Conservation (phyloP, 192 early-diverging fungal species). For the Coemansia erecta region DNA sequence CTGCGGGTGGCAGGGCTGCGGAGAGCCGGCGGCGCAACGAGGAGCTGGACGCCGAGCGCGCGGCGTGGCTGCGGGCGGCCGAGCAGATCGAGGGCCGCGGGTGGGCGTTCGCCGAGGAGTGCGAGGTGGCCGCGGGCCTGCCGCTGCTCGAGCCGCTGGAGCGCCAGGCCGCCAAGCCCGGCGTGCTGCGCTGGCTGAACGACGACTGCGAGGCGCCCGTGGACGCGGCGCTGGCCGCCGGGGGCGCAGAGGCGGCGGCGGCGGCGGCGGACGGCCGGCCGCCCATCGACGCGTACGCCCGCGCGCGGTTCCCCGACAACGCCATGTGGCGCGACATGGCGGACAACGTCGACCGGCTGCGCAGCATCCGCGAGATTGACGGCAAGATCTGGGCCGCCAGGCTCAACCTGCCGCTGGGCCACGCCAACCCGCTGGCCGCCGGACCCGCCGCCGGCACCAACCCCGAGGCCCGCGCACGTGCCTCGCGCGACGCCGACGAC, state of each 20-base stretch:
- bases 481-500: slow-evolving; percentile 8
- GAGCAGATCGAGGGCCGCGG: slow-evolving; percentile 16
- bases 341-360: slow-evolving; percentile 55
- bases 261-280: slow-evolving; percentile 3
- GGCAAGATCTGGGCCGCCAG: slow-evolving; percentile 59
- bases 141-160: slow-evolving; percentile 31
- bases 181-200: slow-evolving; percentile 47
- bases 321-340: slow-evolving; percentile 50
- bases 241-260: neutral
- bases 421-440: neutral
- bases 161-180: slow-evolving; percentile 21
- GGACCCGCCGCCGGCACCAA: neutral
- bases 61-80: slow-evolving; percentile 22
- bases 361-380: slow-evolving; percentile 59
- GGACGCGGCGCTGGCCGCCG: slow-evolving; percentile 1
- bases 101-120: slow-evolving; percentile 38
- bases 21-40: slow-evolving; percentile 40
- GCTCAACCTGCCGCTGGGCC: slow-evolving; percentile 49
- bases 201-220: slow-evolving; percentile 46
- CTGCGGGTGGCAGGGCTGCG: slow-evolving; percentile 13
- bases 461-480: neutral
- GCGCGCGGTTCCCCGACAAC: slow-evolving; percentile 43
- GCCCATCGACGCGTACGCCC: slow-evolving; percentile 41
- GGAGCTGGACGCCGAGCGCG: slow-evolving; percentile 32
- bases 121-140: slow-evolving; percentile 33